Percentiles rank a stretch among this genome's conserved stretches.
These are phyloP conservation scores for Leucosporidium creatinivorum DNA, from an alignment of 768 basidiomycete genomes.

Conservation along the genomic window DNA sequence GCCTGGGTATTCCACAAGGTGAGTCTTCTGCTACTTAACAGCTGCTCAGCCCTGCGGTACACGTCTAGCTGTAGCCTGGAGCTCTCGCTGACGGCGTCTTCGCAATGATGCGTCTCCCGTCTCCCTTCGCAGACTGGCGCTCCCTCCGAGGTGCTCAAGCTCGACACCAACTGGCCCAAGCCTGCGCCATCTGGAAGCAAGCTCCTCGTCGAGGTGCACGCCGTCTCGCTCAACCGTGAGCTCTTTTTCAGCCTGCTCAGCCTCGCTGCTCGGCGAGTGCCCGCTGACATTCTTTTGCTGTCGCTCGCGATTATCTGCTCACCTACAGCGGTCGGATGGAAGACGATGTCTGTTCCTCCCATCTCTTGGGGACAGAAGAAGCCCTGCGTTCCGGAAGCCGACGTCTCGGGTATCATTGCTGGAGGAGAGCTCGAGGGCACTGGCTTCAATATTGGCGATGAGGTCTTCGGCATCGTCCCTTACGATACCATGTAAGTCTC, in stretches of 20 bases:
- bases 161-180: constrained; percentile 39
- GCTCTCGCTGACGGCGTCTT: no score
- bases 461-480: constrained; percentile 56
- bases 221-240: constrained; percentile 60
- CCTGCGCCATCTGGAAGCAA: constrained; percentile 45
- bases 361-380: constrained; percentile 44
- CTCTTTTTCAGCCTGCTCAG: not conserved
- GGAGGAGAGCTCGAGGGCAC: constrained; percentile 49
- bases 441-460: constrained; percentile 54
- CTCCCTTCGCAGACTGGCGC: constrained; percentile 31
- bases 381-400: constrained; percentile 55
- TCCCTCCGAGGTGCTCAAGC: constrained; percentile 39
- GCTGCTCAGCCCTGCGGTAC: no score
- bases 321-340: constrained; percentile 50
- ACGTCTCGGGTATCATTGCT: constrained; percentile 59
- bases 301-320: not conserved
- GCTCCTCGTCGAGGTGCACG: constrained; percentile 51
- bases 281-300: not conserved
- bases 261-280: constrained; percentile 43
- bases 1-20: constrained; percentile 30
- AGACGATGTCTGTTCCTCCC: constrained; percentile 53
- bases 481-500: constrained; percentile 36
- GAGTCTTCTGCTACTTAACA: no score
- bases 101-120: no score
- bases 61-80: no score